A percentile compares a stretch with the other conserved stretches of the same genome.
These are phyloP conservation scores for Leccinum subtestaceum DNA, from an alignment of 768 basidiomycete species.

Conservation along the genomic window DNA sequence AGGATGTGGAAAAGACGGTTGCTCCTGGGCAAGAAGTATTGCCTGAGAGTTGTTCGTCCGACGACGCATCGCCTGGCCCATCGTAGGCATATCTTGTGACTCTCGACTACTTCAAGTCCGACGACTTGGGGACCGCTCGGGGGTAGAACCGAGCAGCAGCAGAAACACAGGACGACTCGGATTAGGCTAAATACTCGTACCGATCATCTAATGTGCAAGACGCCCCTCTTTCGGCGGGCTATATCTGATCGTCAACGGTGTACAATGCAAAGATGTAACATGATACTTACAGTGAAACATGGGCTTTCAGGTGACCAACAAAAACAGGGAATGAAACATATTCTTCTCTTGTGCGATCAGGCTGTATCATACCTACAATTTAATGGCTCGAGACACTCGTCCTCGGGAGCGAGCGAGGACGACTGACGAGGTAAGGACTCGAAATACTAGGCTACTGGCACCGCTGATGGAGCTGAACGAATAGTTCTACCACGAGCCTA, in stretches of 20 bases:
- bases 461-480: not conserved
- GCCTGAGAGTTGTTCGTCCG: not conserved
- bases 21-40: not conserved
- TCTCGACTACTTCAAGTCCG: not conserved
- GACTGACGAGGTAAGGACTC: not conserved
- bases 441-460: not conserved
- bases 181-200: not conserved
- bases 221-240: not conserved
- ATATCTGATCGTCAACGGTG: not conserved
- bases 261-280: not conserved
- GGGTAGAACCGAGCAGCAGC: not conserved
- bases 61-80: not conserved
- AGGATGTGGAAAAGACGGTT: constrained; percentile 1
- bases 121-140: not conserved
- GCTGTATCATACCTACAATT: not conserved
- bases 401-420: not conserved
- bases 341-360: not conserved
- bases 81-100: not conserved
- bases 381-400: not conserved
- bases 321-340: not conserved
- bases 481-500: not conserved
- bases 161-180: not conserved
- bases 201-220: not conserved
- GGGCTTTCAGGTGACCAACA: not conserved
- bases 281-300: not conserved